Percentiles rank a stretch among this genome's conserved stretches.
Conservation (phyloP, 2,329 filamentous ascomycete species). For the Volutella citrinella region DNA sequence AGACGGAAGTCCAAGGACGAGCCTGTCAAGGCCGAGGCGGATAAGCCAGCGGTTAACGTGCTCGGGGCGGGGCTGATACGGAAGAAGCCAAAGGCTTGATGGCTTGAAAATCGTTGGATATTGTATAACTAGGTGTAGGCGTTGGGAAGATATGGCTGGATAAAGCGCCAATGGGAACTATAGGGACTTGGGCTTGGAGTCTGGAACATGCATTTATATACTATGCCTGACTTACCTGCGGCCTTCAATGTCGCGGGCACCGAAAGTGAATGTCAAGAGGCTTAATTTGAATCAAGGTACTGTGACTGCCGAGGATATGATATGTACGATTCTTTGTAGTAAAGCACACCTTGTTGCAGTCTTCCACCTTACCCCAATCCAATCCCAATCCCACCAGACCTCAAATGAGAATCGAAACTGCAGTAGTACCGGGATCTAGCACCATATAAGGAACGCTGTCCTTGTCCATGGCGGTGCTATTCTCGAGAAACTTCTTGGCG, state of each 20-base stretch:
- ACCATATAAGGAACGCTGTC: conserved; percentile 36
- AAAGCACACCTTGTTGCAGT: no score
- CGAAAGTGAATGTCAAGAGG: no score
- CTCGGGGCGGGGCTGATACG: conserved; percentile 48
- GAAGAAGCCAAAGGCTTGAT: conserved; percentile 52
- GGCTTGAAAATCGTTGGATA: not conserved
- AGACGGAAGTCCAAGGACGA: conserved; percentile 51
- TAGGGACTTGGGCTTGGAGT: conserved; percentile 18
- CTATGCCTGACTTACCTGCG: no score
- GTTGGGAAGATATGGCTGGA: conserved; percentile 8
- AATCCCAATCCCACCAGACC: no score
- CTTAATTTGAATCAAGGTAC: no score
- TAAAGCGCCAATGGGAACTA: not conserved
- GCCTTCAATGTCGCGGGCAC: no score
- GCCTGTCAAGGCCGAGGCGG: conserved; percentile 17
- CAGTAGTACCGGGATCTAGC: conserved; percentile 34
- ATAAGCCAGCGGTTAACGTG: conserved; percentile 38
- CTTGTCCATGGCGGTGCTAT: conserved; percentile 30
- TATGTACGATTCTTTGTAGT: no score
- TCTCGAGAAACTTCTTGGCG: conserved; percentile 27
- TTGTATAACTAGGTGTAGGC: conserved; percentile 6
- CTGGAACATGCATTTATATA: conserved; percentile 2
- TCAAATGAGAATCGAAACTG: conserved; percentile 28
- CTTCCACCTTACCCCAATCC: no score
- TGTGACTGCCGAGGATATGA: no score